Percentiles rank a stretch among this genome's conserved stretches.
Evolutionary conservation across 2,329 filamentous ascomycete genomes (phyloP).

Genomic region (Botryotinia calthae): DNA sequence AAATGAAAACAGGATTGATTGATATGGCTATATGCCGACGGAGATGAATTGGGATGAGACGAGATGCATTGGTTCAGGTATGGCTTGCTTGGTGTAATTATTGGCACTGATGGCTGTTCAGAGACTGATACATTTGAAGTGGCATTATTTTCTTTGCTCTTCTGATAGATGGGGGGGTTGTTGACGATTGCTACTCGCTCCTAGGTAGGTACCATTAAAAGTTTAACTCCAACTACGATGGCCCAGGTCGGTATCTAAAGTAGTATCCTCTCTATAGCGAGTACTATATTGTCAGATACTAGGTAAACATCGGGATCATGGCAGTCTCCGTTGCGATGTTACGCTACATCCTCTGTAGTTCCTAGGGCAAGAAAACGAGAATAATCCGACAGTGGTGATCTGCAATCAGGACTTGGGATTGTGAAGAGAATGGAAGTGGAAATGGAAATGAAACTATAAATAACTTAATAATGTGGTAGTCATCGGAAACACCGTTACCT

Average conservation of each 20-base stretch:
- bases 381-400: background rate
- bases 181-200: background rate
- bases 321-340: background rate
- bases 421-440: background rate
- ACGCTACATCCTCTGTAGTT: background rate
- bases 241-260: background rate
- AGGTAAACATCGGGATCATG: background rate
- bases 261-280: background rate
- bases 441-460: background rate
- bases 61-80: background rate
- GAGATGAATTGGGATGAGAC: background rate
- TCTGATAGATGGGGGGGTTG: background rate
- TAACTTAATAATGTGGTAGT: background rate
- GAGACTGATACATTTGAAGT: background rate
- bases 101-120: background rate
- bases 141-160: background rate
- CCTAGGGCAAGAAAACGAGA: background rate
- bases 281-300: background rate
- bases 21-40: background rate
- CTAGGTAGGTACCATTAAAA: background rate
- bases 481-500: background rate
- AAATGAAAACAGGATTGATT: background rate
- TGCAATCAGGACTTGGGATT: background rate
- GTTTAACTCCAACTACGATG: background rate
- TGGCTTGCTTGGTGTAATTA: background rate